Conservation (phyloP, 257 asterid species). For the Rubia yunnanensis region DNA sequence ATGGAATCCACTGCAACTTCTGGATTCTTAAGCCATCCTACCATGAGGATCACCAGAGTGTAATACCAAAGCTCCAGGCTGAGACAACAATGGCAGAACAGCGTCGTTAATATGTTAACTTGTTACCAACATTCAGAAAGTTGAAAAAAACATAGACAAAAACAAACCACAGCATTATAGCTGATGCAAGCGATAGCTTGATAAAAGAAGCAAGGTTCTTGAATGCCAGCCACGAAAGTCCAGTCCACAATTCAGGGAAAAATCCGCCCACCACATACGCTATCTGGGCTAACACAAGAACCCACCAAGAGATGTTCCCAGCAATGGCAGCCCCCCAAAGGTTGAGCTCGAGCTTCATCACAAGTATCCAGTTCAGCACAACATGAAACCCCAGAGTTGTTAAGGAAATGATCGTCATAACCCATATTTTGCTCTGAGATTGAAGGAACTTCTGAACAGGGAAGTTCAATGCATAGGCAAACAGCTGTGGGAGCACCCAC, state of each 20-base stretch:
- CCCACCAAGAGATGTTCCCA: conserved; percentile 77
- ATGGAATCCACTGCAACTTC: conserved; percentile 69
- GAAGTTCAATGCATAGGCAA: conserved; percentile 65
- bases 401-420: conserved; percentile 51
- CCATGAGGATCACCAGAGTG: conserved; percentile 65
- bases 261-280: conserved; percentile 55
- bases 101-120: not conserved
- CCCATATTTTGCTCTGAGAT: conserved; percentile 84
- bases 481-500: conserved; percentile 73
- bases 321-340: conserved; percentile 78
- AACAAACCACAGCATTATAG: conserved; percentile 81
- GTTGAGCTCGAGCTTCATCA: conserved; percentile 43
- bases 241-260: conserved; percentile 79
- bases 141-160: no score
- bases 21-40: conserved; percentile 69
- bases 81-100: conserved; percentile 11
- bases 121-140: no score
- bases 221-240: conserved; percentile 57
- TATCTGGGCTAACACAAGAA: conserved; percentile 63
- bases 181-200: conserved; percentile 77
- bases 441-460: conserved; percentile 78
- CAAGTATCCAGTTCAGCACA: conserved; percentile 59
- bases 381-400: conserved; percentile 47
- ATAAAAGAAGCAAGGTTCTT: conserved; percentile 47
- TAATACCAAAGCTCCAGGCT: conserved; percentile 87